These are phyloP conservation scores for Dryas alaskensis DNA, from an alignment of 306 rosid species.

Conservation along the genomic window DNA sequence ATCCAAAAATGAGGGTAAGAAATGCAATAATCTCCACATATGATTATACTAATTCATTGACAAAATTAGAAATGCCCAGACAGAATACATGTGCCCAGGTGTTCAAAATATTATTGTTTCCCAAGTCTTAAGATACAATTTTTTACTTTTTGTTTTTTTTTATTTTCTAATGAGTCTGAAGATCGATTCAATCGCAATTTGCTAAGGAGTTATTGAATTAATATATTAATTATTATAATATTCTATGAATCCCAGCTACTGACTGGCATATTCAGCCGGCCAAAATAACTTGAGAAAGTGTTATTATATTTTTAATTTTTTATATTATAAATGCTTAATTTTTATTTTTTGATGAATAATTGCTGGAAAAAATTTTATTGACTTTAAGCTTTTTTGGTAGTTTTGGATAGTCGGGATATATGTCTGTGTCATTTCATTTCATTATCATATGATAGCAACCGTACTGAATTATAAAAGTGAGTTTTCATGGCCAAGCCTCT, in stretches of 20 bases:
- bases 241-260: neutral
- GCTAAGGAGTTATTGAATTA: neutral
- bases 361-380: neutral
- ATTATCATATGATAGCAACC: neutral
- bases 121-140: constrained; percentile 8
- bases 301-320: neutral
- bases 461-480: neutral
- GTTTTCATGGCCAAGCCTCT: constrained; percentile 4
- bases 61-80: neutral
- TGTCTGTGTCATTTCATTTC: neutral
- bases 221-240: neutral
- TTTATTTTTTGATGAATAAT: neutral
- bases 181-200: neutral
- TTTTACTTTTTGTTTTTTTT: neutral
- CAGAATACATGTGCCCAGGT: constrained; percentile 16
- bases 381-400: neutral
- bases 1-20: neutral
- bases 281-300: neutral
- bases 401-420: neutral
- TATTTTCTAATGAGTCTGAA: constrained; percentile 1
- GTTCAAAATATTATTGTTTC: constrained; percentile 6
- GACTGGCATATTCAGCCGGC: constrained; percentile 2
- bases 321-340: neutral
- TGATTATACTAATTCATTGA: no score
- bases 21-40: neutral